These are phyloP conservation scores for Fraxinus ornus DNA, from an alignment of 305 asterid genomes.

Conservation along the genomic window DNA sequence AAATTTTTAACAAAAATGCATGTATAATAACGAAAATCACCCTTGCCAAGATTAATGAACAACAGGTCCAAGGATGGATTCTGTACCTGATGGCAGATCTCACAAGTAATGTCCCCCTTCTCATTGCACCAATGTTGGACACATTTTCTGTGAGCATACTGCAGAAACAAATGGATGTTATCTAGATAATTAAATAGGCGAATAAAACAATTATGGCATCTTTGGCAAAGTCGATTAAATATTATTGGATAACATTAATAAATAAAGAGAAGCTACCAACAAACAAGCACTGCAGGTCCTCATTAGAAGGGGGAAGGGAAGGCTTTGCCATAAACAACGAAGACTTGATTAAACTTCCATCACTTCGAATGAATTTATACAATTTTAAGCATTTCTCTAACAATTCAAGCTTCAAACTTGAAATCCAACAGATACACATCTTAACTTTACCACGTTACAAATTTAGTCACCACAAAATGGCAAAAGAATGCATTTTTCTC, in stretches of 20 bases:
- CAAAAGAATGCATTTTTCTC: not conserved
- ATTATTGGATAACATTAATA: not conserved
- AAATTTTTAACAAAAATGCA: conserved; percentile 4
- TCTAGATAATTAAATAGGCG: conserved; percentile 17
- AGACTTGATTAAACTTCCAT: not conserved
- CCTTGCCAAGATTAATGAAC: not conserved
- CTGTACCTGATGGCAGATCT: conserved; percentile 89
- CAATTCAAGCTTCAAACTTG: not conserved
- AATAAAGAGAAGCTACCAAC: conserved; percentile 1
- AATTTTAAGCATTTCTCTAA: not conserved
- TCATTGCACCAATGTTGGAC: conserved; percentile 99
- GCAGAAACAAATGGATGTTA: conserved; percentile 36
- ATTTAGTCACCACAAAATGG: not conserved
- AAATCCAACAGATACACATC: not conserved
- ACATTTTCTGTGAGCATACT: conserved; percentile 97
- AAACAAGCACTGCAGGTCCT: not conserved
- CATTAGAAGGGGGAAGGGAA: not conserved
- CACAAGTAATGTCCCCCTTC: conserved; percentile 97
- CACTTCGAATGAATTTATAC: not conserved
- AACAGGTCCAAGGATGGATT: not conserved
- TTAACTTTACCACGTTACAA: not conserved
- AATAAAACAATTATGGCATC: conserved; percentile 9
- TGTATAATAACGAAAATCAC: not conserved
- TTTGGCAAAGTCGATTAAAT: not conserved
- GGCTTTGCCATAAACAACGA: not conserved